Base-by-base conservation (phyloP, 176 grass and related monocot species). In the Bonia amplexicaulis region DNA sequence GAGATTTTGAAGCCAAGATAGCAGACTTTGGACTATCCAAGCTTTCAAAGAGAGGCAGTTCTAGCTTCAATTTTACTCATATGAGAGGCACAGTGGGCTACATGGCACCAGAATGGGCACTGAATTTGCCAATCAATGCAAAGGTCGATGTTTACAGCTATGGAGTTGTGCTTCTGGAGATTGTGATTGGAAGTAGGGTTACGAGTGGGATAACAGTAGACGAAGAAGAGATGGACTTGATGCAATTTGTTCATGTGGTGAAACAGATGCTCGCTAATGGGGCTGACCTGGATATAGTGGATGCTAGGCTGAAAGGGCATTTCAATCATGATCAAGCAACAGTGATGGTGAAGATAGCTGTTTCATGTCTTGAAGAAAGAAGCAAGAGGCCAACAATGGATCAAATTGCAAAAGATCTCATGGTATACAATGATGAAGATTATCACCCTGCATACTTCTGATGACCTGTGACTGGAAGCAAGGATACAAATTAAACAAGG, bases 21-120 rank as follows among this genome's bases (percentile, higher is more conserved):
- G 89, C 88, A 57, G 90, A 97, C 84, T 97, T 97, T 44, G 90
- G 91, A 71, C 77, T 97, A 8, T 84, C 92, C 47, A 97, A 94
- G 62, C 87, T 97, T 64, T 94, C 83, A 25, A 90, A 90, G 23
- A 65, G 92, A 75, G 85, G 82, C 2, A 87, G 67, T 15, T n/a
- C 66, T n/a, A 93, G 82, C 84, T 84, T 93, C 78, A 90, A 84
- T 67, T 83, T 88, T 53, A 92, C 82, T 68, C 87, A 86, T 23
- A 92, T 97, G 85, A 88, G 94, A 88, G 92, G 94, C 60, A 97
- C 94, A 60, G 85, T 51, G 76, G 94, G 94, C 72, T 97, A 97
- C 54, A 97, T 97, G 91, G 94, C 94, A 42, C 94, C 94, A 31
- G 87, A 97, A 89, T 97, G 94, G 91, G 91, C 83, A 76, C 44